A percentile compares a stretch with the other conserved stretches of the same genome.
Conservation (phyloP, 1,139 yeast genomes). For the Scheffersomyces segobiensis region DNA sequence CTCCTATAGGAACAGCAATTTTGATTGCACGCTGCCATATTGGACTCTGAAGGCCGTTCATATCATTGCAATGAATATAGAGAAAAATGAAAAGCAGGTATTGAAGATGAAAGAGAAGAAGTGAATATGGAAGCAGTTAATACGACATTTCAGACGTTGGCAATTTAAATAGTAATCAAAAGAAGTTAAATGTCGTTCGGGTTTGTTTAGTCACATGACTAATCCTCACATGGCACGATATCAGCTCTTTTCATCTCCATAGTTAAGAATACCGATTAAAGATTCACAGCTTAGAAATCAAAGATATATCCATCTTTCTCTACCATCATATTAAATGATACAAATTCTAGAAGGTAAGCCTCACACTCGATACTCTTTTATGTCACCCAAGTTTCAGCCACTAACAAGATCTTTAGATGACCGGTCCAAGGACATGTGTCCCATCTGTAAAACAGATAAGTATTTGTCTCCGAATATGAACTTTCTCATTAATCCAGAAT, state of each 20-base stretch:
- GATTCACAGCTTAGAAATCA: neutral
- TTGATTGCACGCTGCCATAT: slow-evolving; percentile 9
- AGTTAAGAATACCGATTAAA: neutral
- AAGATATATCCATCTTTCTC: neutral
- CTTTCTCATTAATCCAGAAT: slow-evolving; percentile 91
- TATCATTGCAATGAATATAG: neutral
- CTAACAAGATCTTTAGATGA: slow-evolving; percentile 23
- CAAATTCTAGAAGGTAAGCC: slow-evolving; percentile 9
- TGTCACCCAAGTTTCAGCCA: neutral
- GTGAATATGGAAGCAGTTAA: neutral
- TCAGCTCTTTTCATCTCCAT: neutral
- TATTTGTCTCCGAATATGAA: slow-evolving; percentile 92
- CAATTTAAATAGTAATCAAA: neutral
- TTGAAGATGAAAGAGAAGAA: neutral
- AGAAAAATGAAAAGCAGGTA: neutral
- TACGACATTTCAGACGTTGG: neutral
- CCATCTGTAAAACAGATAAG: slow-evolving; percentile 94
- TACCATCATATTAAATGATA: slow-evolving; percentile 1
- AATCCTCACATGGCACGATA: no score
- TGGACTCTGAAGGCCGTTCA: neutral
- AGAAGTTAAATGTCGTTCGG: neutral
- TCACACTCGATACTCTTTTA: neutral
- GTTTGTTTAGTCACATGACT: neutral
- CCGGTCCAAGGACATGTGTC: slow-evolving; percentile 77
- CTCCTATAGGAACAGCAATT: slow-evolving; percentile 22